phyloP scores from a whole-genome alignment of 1,284 basidiomycete genomes.

The Sporisorium graminicola region DNA sequence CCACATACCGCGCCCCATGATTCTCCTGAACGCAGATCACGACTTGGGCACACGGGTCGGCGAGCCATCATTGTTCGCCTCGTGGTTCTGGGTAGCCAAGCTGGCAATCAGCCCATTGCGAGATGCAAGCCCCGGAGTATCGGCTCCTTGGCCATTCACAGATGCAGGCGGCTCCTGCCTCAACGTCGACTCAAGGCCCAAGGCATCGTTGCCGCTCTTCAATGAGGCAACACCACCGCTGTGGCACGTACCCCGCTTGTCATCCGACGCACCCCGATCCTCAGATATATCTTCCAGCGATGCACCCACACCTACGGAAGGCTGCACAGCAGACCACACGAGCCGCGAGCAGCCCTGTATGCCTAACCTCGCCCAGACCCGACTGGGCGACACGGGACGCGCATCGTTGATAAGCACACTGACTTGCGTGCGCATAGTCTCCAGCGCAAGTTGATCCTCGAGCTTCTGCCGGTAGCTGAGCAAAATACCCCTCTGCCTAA shows the following conservation, averaged over 20 bases:
- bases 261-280: constrained; percentile 23
- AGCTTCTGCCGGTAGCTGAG: constrained; percentile 38
- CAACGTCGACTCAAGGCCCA: constrained; percentile 29
- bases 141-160: constrained; percentile 6
- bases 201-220: constrained; percentile 26
- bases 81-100: constrained; percentile 11
- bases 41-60: constrained; percentile 6
- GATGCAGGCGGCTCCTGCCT: constrained; percentile 18
- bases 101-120: constrained; percentile 11
- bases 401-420: constrained; percentile 17
- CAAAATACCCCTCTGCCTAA: constrained; percentile 34
- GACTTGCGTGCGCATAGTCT: constrained; percentile 20
- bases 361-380: too few species aligned
- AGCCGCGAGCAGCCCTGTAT: too few species aligned
- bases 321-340: constrained; percentile 1
- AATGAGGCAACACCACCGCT: constrained; percentile 20
- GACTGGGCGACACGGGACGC: neutral
- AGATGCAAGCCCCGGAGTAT: constrained; percentile 1
- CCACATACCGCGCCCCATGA: constrained; percentile 11
- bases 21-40: constrained; percentile 16
- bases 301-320: constrained; percentile 6
- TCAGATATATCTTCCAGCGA: constrained; percentile 36
- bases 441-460: constrained; percentile 29
- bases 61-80: constrained; percentile 10
- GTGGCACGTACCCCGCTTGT: constrained; percentile 13